A percentile compares a stretch with the other conserved stretches of the same genome.
Conservation (phyloP, 108 stramenopile species). For the Cyclotella cryptica region DNA sequence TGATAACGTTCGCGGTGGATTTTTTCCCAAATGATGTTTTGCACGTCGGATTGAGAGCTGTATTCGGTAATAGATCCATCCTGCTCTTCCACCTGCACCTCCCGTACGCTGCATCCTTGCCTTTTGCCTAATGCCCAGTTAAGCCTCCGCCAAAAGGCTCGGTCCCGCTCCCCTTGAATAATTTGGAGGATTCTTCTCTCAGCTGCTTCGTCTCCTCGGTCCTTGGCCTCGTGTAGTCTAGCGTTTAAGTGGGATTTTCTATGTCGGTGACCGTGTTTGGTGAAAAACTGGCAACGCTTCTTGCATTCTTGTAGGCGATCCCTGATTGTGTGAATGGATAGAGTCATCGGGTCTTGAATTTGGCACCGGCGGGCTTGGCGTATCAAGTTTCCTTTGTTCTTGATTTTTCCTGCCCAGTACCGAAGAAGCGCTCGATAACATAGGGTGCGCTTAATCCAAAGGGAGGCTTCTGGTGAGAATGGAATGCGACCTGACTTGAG, state of each 20-base stretch:
- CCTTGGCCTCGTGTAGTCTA: not conserved
- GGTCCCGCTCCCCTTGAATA: constrained; percentile 25
- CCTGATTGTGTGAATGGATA: too few relatives aligned
- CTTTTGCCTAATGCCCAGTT: constrained; percentile 12
- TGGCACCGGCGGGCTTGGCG: too few relatives aligned
- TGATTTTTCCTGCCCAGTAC: not conserved
- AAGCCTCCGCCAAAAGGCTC: constrained; percentile 20
- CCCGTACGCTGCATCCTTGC: not conserved
- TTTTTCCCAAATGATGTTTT: not conserved
- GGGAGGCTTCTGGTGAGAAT: constrained; percentile 27
- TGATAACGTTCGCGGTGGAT: too few relatives aligned
- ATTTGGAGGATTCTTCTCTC: constrained; percentile 24
- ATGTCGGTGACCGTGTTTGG: too few relatives aligned
- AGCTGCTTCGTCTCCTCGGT: not conserved
- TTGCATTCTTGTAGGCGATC: too few relatives aligned
- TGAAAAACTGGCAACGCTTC: too few relatives aligned
- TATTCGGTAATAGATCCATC: not conserved
- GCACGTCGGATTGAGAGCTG: not conserved
- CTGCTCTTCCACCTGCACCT: constrained; percentile 5
- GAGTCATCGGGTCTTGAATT: too few relatives aligned
- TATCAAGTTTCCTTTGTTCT: not conserved
- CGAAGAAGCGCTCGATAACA: constrained; percentile 9
- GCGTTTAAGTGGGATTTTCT: not conserved
- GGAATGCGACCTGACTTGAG: constrained; percentile 14
- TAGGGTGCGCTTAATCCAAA: constrained; percentile 16